Conservation (phyloP, 257 asterid species). For the Gentiana dahurica region DNA sequence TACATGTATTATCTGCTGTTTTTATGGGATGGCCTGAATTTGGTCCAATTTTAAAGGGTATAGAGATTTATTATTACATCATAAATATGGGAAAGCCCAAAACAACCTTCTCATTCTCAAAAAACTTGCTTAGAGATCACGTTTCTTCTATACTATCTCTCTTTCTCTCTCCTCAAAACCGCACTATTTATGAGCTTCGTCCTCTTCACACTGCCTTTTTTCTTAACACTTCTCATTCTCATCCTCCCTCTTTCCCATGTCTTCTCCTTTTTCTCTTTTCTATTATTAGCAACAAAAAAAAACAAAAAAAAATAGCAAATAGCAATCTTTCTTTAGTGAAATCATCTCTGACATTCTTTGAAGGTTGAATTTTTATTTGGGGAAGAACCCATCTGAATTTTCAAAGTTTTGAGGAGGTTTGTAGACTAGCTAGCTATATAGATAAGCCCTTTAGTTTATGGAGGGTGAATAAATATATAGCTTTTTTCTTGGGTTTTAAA, state of each 20-base stretch:
- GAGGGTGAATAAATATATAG: not conserved
- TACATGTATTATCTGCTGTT: constrained; percentile 12
- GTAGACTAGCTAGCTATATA: not conserved
- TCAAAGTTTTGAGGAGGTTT: not conserved
- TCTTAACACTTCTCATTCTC: constrained; percentile 14
- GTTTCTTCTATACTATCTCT: constrained; percentile 17
- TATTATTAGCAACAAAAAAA: constrained; percentile 4
- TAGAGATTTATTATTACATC: constrained; percentile 21
- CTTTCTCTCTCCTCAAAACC: constrained; percentile 3
- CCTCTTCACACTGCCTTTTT: constrained; percentile 16
- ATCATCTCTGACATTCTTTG: not conserved
- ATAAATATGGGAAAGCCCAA: constrained; percentile 12
- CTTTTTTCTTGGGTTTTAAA: not conserved
- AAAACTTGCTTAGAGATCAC: constrained; percentile 32
- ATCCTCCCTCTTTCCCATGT: constrained; percentile 16
- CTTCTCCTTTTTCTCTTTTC: constrained; percentile 13
- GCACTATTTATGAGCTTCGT: constrained; percentile 28
- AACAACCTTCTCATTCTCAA: constrained; percentile 12
- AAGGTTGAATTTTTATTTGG: constrained; percentile 7
- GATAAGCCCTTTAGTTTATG: not conserved
- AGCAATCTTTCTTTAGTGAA: not conserved
- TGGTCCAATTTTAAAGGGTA: constrained; percentile 33
- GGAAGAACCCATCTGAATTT: constrained; percentile 3
- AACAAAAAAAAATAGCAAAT: no score
- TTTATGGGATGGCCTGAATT: constrained; percentile 32